phyloP scores from a whole-genome alignment of 2,329 filamentous ascomycete species.

The Pseudogymnoascus sp. region DNA sequence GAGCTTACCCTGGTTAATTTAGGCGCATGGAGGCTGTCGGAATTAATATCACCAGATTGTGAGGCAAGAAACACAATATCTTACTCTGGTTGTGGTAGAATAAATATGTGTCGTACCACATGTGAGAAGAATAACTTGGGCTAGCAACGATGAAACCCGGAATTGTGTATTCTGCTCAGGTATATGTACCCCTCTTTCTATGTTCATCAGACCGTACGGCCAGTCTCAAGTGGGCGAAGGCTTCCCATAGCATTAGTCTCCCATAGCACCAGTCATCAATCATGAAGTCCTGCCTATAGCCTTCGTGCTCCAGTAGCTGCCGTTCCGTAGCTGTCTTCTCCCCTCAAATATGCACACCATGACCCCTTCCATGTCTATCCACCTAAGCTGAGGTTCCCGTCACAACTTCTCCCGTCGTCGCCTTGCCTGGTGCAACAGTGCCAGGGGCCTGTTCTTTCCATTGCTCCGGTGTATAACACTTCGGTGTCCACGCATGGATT shows the following conservation, averaged over 20 bases:
- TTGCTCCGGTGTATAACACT: constrained; percentile 65
- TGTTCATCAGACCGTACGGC: not conserved
- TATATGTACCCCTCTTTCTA: not conserved
- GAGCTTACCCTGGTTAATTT: not conserved
- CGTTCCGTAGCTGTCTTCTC: not conserved
- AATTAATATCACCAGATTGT: not conserved
- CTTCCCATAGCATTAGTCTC: not conserved
- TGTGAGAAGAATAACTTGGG: not conserved
- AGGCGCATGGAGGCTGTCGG: not conserved
- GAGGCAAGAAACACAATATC: not conserved
- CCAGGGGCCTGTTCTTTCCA: constrained; percentile 55
- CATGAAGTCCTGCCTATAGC: not conserved
- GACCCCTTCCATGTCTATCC: not conserved
- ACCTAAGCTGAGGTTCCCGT: constrained; percentile 18
- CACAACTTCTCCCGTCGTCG: constrained; percentile 25
- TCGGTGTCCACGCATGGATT: constrained; percentile 70
- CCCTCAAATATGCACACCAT: not conserved
- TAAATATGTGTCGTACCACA: not conserved
- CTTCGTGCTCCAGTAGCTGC: not conserved
- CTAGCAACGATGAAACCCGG: not conserved
- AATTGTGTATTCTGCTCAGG: not conserved
- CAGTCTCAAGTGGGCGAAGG: not conserved
- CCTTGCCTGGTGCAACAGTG: constrained; percentile 24
- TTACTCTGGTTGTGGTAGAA: not conserved
- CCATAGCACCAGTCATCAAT: not conserved